These are phyloP conservation scores for Daphne laureola DNA, from an alignment of 441 rosid species.

Conservation along the genomic window DNA sequence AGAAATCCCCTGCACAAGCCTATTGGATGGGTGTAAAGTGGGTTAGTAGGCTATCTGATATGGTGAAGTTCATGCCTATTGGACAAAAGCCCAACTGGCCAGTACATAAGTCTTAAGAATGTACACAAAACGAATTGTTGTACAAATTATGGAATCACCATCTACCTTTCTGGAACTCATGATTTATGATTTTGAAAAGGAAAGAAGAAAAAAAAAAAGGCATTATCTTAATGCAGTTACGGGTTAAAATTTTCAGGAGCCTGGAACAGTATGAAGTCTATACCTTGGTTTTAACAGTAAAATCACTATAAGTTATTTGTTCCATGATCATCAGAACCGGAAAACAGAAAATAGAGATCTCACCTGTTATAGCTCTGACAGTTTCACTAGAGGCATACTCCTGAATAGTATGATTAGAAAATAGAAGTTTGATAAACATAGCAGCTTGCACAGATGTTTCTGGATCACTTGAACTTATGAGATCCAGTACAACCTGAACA, in stretches of 20 bases:
- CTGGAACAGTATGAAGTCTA: neutral
- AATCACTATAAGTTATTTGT: no score
- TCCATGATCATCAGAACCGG: neutral
- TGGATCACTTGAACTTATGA: constrained; percentile 95
- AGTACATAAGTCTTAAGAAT: neutral
- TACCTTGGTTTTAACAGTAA: neutral
- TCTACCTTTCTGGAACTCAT: no score
- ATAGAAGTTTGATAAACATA: constrained; percentile 90
- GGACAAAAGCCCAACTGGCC: no score
- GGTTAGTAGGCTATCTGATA: no score
- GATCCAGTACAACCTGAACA: constrained; percentile 95
- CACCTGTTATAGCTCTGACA: constrained; percentile 97
- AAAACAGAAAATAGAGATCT: constrained; percentile 16
- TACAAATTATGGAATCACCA: no score
- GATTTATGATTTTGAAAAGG: neutral
- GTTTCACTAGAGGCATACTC: constrained; percentile 99
- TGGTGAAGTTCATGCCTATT: no score
- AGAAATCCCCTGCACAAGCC: no score
- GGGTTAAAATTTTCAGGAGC: constrained; percentile 1
- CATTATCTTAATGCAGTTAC: neutral
- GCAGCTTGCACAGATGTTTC: constrained; percentile 99
- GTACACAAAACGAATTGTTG: constrained; percentile 3
- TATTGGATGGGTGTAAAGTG: no score
- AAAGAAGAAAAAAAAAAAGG: constrained; percentile 3
- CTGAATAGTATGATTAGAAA: constrained; percentile 97